Evolutionary conservation across 2,329 filamentous ascomycete genomes (phyloP), one percentile per base, ranked within the genome.

Genomic region (Fusarium luffae): DNA sequence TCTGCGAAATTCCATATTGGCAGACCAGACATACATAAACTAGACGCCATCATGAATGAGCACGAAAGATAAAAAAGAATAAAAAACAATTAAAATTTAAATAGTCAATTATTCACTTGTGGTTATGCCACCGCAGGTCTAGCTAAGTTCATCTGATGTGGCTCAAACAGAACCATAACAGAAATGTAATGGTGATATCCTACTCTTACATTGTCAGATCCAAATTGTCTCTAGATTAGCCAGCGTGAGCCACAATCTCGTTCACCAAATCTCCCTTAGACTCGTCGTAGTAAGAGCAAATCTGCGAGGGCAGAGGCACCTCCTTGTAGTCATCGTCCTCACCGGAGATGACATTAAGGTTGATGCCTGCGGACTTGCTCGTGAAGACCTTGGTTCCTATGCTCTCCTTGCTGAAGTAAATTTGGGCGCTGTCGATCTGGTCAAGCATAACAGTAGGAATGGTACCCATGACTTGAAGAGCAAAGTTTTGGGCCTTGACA

Each of bases 231-330:
- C 18, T 21, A 21, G 21, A 12, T 46, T 85, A 98, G 59, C 95
- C 94, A 69, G 92, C 89, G 82, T 98, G 95, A 76, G 96, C 94
- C 19, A 99, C 96, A 79, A 99, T 98, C 86, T 98, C 95, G 77
- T 90, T 97, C 28, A 95, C 87, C 68, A 98, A 78, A 70, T 92
- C 89, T 23, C 93, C 92, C 80, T 93, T 88, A 52, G 78, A 84
- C 79, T 90, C 78, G 61, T 93, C 83, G 88, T 85, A 86, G 85
- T 93, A 85, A 77, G 93, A 88, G 79, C 93, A 90, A 76, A 98
- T 92, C 84, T 99, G 96, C 76, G 94, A 93, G 0, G 96, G 96
- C 63, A 98, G 80, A 1, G 96, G 90, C 55, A 93, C 87, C 82
- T 99, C 96, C 79, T 90, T 91, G 79, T 93, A 97, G 77, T 99